phyloP scores from a whole-genome alignment of 257 asterid genomes.

The Solanum pinnatisectum region DNA sequence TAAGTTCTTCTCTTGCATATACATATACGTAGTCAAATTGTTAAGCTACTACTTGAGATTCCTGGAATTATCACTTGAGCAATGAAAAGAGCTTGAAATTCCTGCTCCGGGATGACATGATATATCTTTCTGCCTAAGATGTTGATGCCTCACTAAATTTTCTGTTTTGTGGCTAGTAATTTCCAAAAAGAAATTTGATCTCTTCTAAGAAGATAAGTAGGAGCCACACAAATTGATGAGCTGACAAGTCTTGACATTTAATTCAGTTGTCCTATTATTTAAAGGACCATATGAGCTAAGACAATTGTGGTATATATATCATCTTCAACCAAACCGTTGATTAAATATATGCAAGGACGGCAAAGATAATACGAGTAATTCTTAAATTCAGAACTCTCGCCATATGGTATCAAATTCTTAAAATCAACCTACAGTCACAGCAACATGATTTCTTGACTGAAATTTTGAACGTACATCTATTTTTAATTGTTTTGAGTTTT shows the following conservation, averaged over 20 bases:
- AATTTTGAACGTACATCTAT: background rate
- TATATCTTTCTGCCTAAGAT: background rate
- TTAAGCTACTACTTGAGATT: background rate
- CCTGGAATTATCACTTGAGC: background rate
- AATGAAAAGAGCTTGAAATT: background rate
- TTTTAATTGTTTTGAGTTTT: background rate
- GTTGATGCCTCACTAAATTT: background rate
- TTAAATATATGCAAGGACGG: background rate
- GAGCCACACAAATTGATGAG: background rate
- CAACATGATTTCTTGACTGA: background rate
- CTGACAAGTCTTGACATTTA: background rate
- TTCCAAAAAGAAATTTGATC: background rate
- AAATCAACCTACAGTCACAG: background rate
- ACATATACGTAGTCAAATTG: background rate
- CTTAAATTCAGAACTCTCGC: background rate
- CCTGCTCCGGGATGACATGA: background rate
- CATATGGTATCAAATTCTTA: background rate
- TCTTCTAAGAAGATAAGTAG: background rate
- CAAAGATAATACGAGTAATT: background rate
- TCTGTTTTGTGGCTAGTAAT: background rate
- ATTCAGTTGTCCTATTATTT: background rate
- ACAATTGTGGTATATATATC: background rate
- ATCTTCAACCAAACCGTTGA: background rate
- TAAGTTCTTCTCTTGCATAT: background rate
- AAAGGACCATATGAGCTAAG: background rate